Evolutionary conservation across 352 stramenopile species (phyloP), one percentile per base, ranked within the genome.

Genomic region (Phytophthora colocasiae): DNA sequence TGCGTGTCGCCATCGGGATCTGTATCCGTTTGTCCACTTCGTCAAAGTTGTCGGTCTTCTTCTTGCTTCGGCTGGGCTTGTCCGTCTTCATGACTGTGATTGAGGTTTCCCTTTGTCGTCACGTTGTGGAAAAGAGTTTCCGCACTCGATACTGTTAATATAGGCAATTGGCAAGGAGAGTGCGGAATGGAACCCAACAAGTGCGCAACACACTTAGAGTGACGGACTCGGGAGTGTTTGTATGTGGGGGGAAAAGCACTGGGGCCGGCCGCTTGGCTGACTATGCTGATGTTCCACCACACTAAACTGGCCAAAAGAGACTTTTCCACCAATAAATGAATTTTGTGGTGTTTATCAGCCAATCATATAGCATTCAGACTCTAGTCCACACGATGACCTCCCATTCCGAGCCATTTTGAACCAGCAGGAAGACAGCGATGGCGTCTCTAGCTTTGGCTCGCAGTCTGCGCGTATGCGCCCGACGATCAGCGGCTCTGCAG

Each of bases 21-120:
- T 81, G 81, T 59, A 92, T 92, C 69, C 78, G 66, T 53, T 78
- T 82, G 71, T 92, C 84, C 61, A 92, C 84, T 24, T 88, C 83
- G 48, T 84, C 70, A 32, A 75, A 77, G 12, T 45, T 47, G 6
- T 63, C 51, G 22, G 45, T 63, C 44, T 69, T 69, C 58, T 68
- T 65, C n/a, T 67, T 71, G 36, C 39, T 66, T 50, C 54, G 11
- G 29, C 15, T 38, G 6, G 44, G 15, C 45, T 70, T 70, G 41
- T 72, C 63, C 17, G 55, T 63, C 58, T 78, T 77, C 69, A 81
- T 77, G 29, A 17, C 31, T 47, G 39, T 39, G n/a, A 49, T 14
- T 6, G 24, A 12, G n/a, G 14, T 34, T 36, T 34, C 22, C 40
- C 9, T 51, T 48, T 19, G 24, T 50, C 17, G 31, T 45, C 12